Percentiles rank a stretch among this genome's conserved stretches.
Conservation (phyloP, 2,329 filamentous ascomycete genomes). For the Ceratocystis cubensis region DNA sequence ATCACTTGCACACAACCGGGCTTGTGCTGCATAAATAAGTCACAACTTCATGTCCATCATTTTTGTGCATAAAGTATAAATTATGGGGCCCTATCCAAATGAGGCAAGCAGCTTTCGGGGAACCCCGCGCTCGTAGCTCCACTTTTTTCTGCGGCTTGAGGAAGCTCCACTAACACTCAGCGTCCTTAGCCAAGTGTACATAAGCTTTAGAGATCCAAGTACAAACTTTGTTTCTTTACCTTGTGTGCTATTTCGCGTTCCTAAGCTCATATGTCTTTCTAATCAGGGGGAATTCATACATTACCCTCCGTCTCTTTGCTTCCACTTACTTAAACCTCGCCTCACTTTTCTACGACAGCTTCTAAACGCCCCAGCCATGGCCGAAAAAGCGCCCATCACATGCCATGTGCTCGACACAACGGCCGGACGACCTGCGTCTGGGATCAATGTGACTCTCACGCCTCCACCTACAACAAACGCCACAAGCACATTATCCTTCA, state of each 20-base stretch:
- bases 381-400: constrained; percentile 55
- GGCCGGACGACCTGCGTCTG: constrained; percentile 54
- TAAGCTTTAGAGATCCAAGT: background rate
- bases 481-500: constrained; percentile 35
- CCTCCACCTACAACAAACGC: constrained; percentile 28
- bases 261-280: too few species aligned
- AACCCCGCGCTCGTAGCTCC: constrained; percentile 18
- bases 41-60: background rate
- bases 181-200: background rate
- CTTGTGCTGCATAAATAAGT: background rate
- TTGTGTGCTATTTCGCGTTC: too few species aligned
- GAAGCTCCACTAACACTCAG: background rate
- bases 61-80: background rate
- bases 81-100: background rate
- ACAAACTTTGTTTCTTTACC: too few species aligned
- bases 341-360: background rate
- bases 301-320: background rate
- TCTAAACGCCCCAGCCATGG: constrained; percentile 19
- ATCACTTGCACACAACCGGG: background rate
- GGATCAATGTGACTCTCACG: constrained; percentile 52
- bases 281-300: too few species aligned
- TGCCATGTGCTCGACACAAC: constrained; percentile 79
- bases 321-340: background rate
- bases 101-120: constrained; percentile 15
- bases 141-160: constrained; percentile 13